A percentile compares a stretch with the other conserved stretches of the same genome.
Evolutionary conservation across 2,329 filamentous ascomycete species (phyloP).

Genomic region (Xylariaceae sp.): DNA sequence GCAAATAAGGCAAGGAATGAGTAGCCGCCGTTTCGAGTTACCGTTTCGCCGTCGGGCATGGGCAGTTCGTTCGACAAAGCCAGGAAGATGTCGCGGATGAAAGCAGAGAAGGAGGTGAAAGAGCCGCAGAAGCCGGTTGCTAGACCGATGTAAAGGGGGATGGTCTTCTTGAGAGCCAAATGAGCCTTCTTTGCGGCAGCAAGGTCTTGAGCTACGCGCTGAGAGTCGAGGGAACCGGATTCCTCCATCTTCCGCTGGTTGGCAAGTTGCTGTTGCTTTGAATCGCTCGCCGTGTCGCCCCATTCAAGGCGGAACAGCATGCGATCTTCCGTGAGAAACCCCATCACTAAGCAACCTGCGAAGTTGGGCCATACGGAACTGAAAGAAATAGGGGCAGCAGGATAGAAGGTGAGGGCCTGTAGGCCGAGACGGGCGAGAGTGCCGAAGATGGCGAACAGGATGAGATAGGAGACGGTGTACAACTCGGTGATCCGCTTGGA

Average conservation of each 20-base stretch:
- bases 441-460: slow-evolving; percentile 80
- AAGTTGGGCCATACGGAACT: slow-evolving; percentile 85
- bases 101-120: slow-evolving; percentile 84
- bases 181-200: slow-evolving; percentile 52
- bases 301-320: slow-evolving; percentile 67
- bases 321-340: slow-evolving; percentile 75
- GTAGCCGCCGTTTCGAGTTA: slow-evolving; percentile 63
- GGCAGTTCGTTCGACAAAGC: slow-evolving; percentile 70
- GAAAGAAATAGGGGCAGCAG: slow-evolving; percentile 68
- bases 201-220: slow-evolving; percentile 29
- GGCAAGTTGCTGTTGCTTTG: slow-evolving; percentile 33
- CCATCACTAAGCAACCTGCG: slow-evolving; percentile 73
- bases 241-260: slow-evolving; percentile 37
- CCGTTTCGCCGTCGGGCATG: slow-evolving; percentile 39
- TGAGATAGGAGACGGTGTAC: slow-evolving; percentile 74
- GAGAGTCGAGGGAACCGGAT: slow-evolving; percentile 22
- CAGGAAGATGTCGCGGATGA: slow-evolving; percentile 74
- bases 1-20: slow-evolving; percentile 77
- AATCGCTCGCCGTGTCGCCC: slow-evolving; percentile 43
- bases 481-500: slow-evolving; percentile 52
- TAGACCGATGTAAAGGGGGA: slow-evolving; percentile 82
- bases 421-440: slow-evolving; percentile 79
- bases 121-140: slow-evolving; percentile 85
- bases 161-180: slow-evolving; percentile 68
- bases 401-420: slow-evolving; percentile 73